These are phyloP conservation scores for Curvularia spicifera DNA, from an alignment of 2,329 filamentous ascomycete genomes.

Conservation along the genomic window DNA sequence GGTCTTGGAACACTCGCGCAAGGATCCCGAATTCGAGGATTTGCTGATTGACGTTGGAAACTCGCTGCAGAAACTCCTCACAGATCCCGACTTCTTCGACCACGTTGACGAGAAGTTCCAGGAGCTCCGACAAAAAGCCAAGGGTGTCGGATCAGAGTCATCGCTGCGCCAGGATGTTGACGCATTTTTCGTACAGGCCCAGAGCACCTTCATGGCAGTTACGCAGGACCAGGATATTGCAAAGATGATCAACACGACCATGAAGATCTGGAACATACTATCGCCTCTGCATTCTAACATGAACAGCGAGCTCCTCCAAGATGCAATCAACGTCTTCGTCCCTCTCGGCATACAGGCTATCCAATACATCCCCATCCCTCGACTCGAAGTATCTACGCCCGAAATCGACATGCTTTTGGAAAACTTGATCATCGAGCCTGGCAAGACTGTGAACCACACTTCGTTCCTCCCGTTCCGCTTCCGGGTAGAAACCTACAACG, in stretches of 20 bases:
- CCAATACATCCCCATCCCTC: constrained; percentile 87
- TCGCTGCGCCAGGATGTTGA: constrained; percentile 76
- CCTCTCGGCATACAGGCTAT: constrained; percentile 77
- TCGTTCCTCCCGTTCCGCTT: constrained; percentile 89
- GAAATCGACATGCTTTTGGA: constrained; percentile 86
- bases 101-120: constrained; percentile 71
- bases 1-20: constrained; percentile 74
- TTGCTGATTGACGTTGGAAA: constrained; percentile 75
- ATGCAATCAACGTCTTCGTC: constrained; percentile 79
- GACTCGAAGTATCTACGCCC: constrained; percentile 84
- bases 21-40: constrained; percentile 82
- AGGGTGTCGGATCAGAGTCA: constrained; percentile 67
- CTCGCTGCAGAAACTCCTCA: constrained; percentile 80
- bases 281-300: constrained; percentile 68
- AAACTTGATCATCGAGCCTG: constrained; percentile 89
- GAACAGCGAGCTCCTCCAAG: constrained; percentile 75
- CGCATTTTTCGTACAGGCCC: constrained; percentile 70
- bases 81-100: constrained; percentile 84
- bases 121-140: constrained; percentile 63
- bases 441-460: constrained; percentile 79
- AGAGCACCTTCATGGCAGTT: constrained; percentile 71
- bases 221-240: constrained; percentile 74
- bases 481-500: constrained; percentile 81
- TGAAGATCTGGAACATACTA: constrained; percentile 72
- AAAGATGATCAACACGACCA: constrained; percentile 69